Base-by-base conservation (phyloP, 768 basidiomycete genomes). In the Auricularia cornea region DNA sequence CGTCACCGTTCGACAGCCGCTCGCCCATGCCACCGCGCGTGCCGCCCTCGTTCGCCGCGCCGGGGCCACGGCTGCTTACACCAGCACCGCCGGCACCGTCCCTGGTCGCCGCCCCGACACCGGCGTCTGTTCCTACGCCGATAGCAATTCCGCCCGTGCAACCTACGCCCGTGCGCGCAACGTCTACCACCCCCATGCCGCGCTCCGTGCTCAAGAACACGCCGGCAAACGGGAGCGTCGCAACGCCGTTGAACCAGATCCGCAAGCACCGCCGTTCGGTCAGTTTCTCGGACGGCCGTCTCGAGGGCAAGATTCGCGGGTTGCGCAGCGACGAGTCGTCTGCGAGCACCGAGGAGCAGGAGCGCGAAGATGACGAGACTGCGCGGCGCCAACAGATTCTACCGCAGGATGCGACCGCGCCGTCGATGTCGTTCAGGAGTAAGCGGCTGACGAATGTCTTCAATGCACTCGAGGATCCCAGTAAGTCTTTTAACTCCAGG, bases 271-370 rank as follows among this genome's bases (percentile, higher is more conserved):
- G 87, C n/a, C 82, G 93, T 41, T 93, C 90, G 51, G 96, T 99
- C 63, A 96, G 93, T 73, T 99, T 99, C 77, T 97, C 94, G 29
- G 97, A 99, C 71, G 97, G 97, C 4, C 89, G 87, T 71, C 83
- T 83, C 65, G 87, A 89, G 33, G 95, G 96, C 2, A 93, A 91
- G n/a, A 97, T 97, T 56, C 78, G 79, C 61, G 92, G 88, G 3
- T 73, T 88, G 51, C 74, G 72, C 40, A 74, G 75, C 18, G 77
- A 76, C 35, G 73, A 74, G 54, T 31, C 63, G 60, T 67, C 63
- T 51, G 23, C 40, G 28, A 60, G 62, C 63, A 67, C 65, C 59
- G 63, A 66, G 20, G 67, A 68, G 67, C 72, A 61, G 32, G 76
- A 67, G 41, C 68, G 68, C 3, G 64, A 70, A 2, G 66, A 66